Percentiles rank a stretch among this genome's conserved stretches.
These are phyloP conservation scores for Albatrellus sp. DNA, from an alignment of 1,284 basidiomycete genomes.

Conservation along the genomic window DNA sequence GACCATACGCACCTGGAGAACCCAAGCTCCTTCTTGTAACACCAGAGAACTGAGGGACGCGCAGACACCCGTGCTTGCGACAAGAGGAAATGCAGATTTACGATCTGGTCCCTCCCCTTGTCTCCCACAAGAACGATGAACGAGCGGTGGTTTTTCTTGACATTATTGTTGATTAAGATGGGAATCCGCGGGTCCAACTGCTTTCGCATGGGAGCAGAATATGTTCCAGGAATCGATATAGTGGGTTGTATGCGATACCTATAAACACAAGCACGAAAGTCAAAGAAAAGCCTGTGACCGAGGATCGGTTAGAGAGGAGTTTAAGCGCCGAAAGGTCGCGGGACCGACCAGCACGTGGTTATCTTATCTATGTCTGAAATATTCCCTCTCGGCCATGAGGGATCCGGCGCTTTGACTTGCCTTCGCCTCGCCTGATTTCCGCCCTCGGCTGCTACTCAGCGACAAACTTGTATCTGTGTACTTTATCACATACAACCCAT, in stretches of 20 bases:
- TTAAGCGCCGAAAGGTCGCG: neutral
- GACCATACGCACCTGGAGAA: slow-evolving; percentile 66
- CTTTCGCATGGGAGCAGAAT: slow-evolving; percentile 59
- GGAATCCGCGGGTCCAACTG: slow-evolving; percentile 89
- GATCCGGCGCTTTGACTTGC: too few relatives aligned
- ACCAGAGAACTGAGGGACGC: slow-evolving; percentile 88
- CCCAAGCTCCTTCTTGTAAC: slow-evolving; percentile 94
- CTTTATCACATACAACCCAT: too few relatives aligned
- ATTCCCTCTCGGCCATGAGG: too few relatives aligned
- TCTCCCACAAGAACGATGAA: slow-evolving; percentile 98
- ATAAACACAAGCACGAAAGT: neutral
- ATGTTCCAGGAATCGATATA: too few relatives aligned
- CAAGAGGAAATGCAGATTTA: slow-evolving; percentile 91
- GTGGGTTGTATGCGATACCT: too few relatives aligned
- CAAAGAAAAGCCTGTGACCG: neutral
- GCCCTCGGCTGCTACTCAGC: too few relatives aligned
- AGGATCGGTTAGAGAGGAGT: neutral
- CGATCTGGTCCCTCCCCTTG: slow-evolving; percentile 90
- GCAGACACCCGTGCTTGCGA: slow-evolving; percentile 86
- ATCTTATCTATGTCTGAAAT: slow-evolving; percentile 1
- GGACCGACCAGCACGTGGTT: neutral
- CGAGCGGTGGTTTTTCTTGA: slow-evolving; percentile 84
- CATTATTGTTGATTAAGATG: slow-evolving; percentile 87
- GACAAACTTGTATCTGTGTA: too few relatives aligned
- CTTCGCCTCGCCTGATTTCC: too few relatives aligned